Percentiles rank a stretch among this genome's conserved stretches.
Evolutionary conservation across 2,329 filamentous ascomycete species (phyloP).

Genomic region (Esteya vermicola): DNA sequence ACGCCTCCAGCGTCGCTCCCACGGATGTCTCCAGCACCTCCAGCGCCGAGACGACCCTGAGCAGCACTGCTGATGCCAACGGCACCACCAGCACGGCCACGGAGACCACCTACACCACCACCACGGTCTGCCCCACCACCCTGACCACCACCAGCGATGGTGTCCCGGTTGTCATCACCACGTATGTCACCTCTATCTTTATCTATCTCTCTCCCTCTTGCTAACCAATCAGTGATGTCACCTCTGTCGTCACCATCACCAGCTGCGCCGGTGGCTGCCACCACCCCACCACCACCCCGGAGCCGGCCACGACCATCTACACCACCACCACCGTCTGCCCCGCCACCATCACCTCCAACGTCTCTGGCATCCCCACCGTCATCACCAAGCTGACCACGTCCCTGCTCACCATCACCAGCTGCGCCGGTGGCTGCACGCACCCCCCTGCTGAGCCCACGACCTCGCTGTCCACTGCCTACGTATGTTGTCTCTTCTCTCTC

Average conservation of each 20-base stretch:
- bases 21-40: conserved; percentile 5
- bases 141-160: conserved; percentile 24
- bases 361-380: neutral
- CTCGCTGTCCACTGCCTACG: neutral
- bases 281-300: conserved; percentile 14
- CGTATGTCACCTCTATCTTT: conserved; percentile 9
- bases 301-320: conserved; percentile 12
- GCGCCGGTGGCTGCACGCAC: conserved; percentile 15
- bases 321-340: conserved; percentile 17
- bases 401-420: conserved; percentile 27
- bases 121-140: conserved; percentile 20
- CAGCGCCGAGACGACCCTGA: conserved; percentile 28
- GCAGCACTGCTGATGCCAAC: conserved; percentile 13
- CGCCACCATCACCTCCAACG: neutral
- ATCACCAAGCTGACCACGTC: conserved; percentile 22
- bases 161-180: conserved; percentile 28
- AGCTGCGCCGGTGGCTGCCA: conserved; percentile 20
- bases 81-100: neutral
- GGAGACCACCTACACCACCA: neutral
- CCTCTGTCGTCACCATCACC: conserved; percentile 29
- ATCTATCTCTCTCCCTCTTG: neutral
- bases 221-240: conserved; percentile 14
- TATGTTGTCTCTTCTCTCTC: too few relatives aligned
- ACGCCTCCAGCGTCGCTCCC: neutral
- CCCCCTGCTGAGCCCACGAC: conserved; percentile 16